Evolutionary conservation across 1,284 basidiomycete species (phyloP), one percentile per base, ranked within the genome.

Genomic region (Ustilago xerochloae): DNA sequence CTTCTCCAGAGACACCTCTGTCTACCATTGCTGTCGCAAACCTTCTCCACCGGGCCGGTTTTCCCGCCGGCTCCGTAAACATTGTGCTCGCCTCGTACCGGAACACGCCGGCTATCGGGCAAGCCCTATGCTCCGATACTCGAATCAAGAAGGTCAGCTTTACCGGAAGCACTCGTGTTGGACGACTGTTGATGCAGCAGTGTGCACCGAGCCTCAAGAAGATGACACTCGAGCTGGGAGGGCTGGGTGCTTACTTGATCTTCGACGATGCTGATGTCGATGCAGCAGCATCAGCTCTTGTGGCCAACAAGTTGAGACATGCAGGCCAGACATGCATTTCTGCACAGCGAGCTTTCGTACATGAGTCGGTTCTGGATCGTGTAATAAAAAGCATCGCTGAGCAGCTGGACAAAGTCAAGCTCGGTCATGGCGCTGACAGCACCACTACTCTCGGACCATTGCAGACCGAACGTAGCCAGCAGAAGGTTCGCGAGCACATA

Each of bases 261-360:
- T 99, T 99, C 84, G 92, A 94, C 64, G 97, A 99, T 81, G 95
- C 95, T 0, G 91, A 99, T 83, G 88, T 99, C 56, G 92, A 94
- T 59, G 90, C 91, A 48, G 97, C 97, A 22, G 93, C 99, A 13
- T 90, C 91, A 70, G 94, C 88, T 53, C 92, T 93, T 3, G 88
- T 97, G 64, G 82, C 89, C 7, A 92, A 90, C 88, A 99, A 99
- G 86, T 97, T 98, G 89, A 90, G 97, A 49, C 88, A 88, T 26
- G 91, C 90, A 16, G 96, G 96, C 1, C 97, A 99, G 86, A 96
- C 95, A 0, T 94, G 93, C 75, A 87, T 94, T 22, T 85, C 91
- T 28, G 76, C 78, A 26, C 81, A 83, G 59, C 66, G 81, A 9
- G 55, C 80, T 1, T 81, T 91, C 80, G 79, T 97, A 41, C 94